A percentile compares a stretch with the other conserved stretches of the same genome.
Conservation (phyloP, 371 early-diverging fungal species). For the Choanephora cucurbitarum region DNA sequence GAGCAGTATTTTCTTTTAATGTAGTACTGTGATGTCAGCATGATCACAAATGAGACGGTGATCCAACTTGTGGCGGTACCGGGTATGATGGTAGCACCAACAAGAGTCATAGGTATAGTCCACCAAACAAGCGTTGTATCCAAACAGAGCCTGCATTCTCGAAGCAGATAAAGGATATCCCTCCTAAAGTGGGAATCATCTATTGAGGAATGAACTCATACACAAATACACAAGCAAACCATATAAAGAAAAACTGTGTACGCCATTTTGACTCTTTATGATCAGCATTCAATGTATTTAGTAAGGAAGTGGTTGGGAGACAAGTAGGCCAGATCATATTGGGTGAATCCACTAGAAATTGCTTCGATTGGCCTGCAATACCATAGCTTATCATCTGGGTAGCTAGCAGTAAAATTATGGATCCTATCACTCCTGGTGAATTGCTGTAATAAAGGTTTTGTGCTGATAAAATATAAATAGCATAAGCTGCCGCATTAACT, state of each 20-base stretch:
- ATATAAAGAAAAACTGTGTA: slow-evolving; percentile 54
- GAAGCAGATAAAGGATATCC: slow-evolving; percentile 53
- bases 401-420: slow-evolving; percentile 55
- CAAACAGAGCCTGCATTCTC: slow-evolving; percentile 50
- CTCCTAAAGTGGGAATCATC: slow-evolving; percentile 49
- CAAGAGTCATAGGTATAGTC: slow-evolving; percentile 44
- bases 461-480: slow-evolving; percentile 56
- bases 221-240: slow-evolving; percentile 39
- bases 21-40: slow-evolving; percentile 49
- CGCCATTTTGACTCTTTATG: slow-evolving; percentile 65
- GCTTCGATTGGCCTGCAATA: slow-evolving; percentile 76
- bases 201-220: slow-evolving; percentile 54
- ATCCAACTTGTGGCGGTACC: slow-evolving; percentile 47
- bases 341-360: slow-evolving; percentile 79
- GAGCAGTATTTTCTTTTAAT: slow-evolving; percentile 40
- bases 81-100: slow-evolving; percentile 47
- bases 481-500: slow-evolving; percentile 47
- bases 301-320: slow-evolving; percentile 74
- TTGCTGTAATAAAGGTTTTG: slow-evolving; percentile 55
- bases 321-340: slow-evolving; percentile 88
- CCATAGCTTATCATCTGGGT: slow-evolving; percentile 85
- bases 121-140: slow-evolving; percentile 53
- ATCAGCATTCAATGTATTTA: slow-evolving; percentile 69
- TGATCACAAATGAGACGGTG: slow-evolving; percentile 37
- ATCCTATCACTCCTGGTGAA: slow-evolving; percentile 45